Evolutionary conservation across 2,329 filamentous ascomycete species (phyloP).

Genomic region (Beauveria sp.): DNA sequence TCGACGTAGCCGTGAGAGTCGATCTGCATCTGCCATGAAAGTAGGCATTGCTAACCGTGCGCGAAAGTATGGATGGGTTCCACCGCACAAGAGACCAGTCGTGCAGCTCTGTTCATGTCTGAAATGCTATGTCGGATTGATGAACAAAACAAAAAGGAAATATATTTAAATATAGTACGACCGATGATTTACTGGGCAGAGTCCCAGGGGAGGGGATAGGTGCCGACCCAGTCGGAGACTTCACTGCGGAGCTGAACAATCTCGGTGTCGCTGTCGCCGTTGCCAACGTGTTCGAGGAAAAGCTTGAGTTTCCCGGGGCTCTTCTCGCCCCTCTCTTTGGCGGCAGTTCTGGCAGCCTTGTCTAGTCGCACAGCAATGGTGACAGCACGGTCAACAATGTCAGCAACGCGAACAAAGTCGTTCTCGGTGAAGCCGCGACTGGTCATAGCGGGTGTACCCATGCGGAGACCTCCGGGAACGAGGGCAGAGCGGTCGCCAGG

Average conservation of each 20-base stretch:
- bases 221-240: slow-evolving; percentile 72
- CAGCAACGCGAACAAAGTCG: slow-evolving; percentile 81
- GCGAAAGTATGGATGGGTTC: not conserved
- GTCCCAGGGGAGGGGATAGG: slow-evolving; percentile 65
- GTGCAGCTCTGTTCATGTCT: not conserved
- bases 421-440: slow-evolving; percentile 84
- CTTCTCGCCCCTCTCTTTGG: slow-evolving; percentile 60
- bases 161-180: slow-evolving; percentile 7
- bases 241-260: slow-evolving; percentile 66
- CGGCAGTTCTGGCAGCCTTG: slow-evolving; percentile 62
- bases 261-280: slow-evolving; percentile 60
- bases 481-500: slow-evolving; percentile 91
- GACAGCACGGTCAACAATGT: slow-evolving; percentile 78
- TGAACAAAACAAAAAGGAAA: slow-evolving; percentile 1
- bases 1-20: slow-evolving; percentile 1
- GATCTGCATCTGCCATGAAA: not conserved
- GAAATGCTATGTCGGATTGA: not conserved
- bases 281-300: slow-evolving; percentile 61
- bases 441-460: slow-evolving; percentile 97
- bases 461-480: slow-evolving; percentile 84
- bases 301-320: slow-evolving; percentile 55
- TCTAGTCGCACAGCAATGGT: slow-evolving; percentile 70
- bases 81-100: not conserved
- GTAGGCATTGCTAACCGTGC: not conserved
- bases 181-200: slow-evolving; percentile 22